Evolutionary conservation across 2,329 filamentous ascomycete species (phyloP).

Genomic region (Zalaria obscura): DNA sequence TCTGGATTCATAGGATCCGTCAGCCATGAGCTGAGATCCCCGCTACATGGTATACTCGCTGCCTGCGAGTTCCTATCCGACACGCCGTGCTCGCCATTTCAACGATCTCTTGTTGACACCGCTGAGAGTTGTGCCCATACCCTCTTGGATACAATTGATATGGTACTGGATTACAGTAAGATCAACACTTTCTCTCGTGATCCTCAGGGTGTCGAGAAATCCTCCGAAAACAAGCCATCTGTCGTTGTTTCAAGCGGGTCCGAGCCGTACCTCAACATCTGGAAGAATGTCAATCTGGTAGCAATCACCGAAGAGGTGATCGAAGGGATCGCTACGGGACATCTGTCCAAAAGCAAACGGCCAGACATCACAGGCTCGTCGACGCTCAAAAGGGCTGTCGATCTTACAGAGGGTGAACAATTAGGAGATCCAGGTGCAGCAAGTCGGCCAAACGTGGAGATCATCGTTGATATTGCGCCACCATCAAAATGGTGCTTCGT

Average conservation of each 20-base stretch:
- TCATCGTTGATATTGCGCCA: conserved; percentile 24
- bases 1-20: conserved; percentile 32
- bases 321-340: conserved; percentile 38
- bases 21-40: conserved; percentile 34
- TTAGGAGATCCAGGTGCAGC: conserved; percentile 11
- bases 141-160: conserved; percentile 28
- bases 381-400: background rate
- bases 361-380: background rate
- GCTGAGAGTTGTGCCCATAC: conserved; percentile 32
- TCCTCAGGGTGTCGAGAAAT: background rate
- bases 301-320: conserved; percentile 38
- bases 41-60: conserved; percentile 28
- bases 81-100: conserved; percentile 20
- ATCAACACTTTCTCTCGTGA: conserved; percentile 17
- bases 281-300: conserved; percentile 23
- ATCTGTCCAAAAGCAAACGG: conserved; percentile 21
- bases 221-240: background rate
- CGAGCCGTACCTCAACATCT: conserved; percentile 13
- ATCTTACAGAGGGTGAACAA: conserved; percentile 7
- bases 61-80: conserved; percentile 32
- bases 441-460: conserved; percentile 23
- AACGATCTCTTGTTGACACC: conserved; percentile 27
- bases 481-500: conserved; percentile 24
- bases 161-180: conserved; percentile 24
- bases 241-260: conserved; percentile 1